Base-by-base conservation (phyloP, 1,139 yeast genomes). In the Diutina catenulata region DNA sequence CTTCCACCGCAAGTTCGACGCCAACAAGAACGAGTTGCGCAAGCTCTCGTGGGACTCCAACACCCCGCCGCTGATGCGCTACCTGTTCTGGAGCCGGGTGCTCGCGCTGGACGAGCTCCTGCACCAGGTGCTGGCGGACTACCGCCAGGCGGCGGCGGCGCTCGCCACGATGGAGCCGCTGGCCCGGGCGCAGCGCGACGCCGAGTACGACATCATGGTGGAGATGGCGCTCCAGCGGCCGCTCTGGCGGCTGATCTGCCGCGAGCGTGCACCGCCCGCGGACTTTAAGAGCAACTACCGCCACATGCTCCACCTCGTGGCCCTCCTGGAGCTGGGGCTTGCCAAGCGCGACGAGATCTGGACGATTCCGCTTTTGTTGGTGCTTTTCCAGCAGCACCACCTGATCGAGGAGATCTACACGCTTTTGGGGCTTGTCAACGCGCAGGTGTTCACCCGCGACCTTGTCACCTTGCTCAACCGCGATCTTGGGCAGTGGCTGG, bases 261-360 rank as follows among this genome's bases (percentile, higher is more conserved):
- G 47, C 37, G 58, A 53, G 36, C 38, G 47, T 6, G 35, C 36
- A 3, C 20, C 13, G 11, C 18, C 14, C 22, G 15, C 28, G 3
- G 37, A 32, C 4, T 59, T 62, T 41, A 50, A 51, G 38, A 46
- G 47, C 3, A 53, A 58, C 37, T 64, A 53, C 44, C 53, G 48
- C 33, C 48, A 49, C 27, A 47, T 67, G 38, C 56, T 67, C 33
- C 64, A 62, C 45, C 50, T 65, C 31, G 63, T 61, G 43, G 57
- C 68, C 2, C 52, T 66, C 24, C 54, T 64, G 1, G 43, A 42
- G 6, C 64, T 59, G 37, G 69, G 68, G 3, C 51, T 67, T 32
- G 53, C 53, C 31, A 61, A 59, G 40, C 68, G 62, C 39, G 72
- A 67, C 42, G 69, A 62, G 41, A 48, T 49, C 1, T 62, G 66